Percentiles rank a stretch among this genome's conserved stretches.
phyloP scores from a whole-genome alignment of 495 filamentous ascomycete genomes.

The Aspergillus bertholletiae region DNA sequence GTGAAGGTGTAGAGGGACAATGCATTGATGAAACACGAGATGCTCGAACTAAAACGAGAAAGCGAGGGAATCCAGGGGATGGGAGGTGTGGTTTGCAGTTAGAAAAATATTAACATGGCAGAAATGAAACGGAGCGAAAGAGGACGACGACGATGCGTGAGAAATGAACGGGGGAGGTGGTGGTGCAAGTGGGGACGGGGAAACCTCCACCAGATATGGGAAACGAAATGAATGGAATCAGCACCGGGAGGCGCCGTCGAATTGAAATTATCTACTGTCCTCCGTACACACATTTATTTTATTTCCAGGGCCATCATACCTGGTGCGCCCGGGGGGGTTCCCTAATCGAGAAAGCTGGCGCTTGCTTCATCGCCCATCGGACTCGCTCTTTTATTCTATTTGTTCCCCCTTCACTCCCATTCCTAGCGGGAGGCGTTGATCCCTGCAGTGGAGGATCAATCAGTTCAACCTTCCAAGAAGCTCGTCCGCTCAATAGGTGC shows the following conservation, averaged over 20 bases:
- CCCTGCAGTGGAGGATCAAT: not conserved
- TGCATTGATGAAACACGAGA: slow-evolving; percentile 3
- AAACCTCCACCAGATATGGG: slow-evolving; percentile 7
- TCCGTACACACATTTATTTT: too few species aligned
- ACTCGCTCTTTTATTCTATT: not conserved
- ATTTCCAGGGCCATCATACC: too few species aligned
- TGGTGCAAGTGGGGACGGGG: slow-evolving; percentile 8
- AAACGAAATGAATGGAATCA: not conserved
- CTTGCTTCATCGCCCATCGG: not conserved
- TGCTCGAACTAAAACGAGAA: not conserved
- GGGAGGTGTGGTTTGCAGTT: not conserved
- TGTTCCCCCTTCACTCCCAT: not conserved
- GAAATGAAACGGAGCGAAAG: not conserved
- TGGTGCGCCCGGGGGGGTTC: not conserved
- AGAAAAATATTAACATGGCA: not conserved
- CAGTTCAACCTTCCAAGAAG: not conserved
- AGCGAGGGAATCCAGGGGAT: not conserved
- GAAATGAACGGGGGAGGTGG: slow-evolving; percentile 1
- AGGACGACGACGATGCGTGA: not conserved
- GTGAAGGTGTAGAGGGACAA: not conserved
- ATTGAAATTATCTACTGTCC: too few species aligned
- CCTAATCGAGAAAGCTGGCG: not conserved
- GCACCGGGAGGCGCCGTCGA: too few species aligned
- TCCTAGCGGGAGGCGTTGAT: not conserved
- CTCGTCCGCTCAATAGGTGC: not conserved